These are phyloP conservation scores for Claviceps sp. DNA, from an alignment of 2,329 filamentous ascomycete genomes.

Conservation along the genomic window DNA sequence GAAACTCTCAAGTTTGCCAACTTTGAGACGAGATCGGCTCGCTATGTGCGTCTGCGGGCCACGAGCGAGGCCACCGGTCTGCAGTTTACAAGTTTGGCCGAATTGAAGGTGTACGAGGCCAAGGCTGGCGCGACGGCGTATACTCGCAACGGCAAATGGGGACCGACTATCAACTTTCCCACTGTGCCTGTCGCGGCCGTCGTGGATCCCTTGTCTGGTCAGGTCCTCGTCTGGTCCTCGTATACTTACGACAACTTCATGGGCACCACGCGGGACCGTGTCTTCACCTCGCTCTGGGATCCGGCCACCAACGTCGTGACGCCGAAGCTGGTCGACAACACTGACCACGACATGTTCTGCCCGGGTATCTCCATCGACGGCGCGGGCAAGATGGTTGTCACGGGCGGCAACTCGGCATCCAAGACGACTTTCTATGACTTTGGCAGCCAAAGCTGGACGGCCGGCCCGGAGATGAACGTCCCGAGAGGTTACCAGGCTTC, in stretches of 20 bases:
- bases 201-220: slow-evolving; percentile 4
- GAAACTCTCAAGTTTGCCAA: slow-evolving; percentile 17
- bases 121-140: slow-evolving; percentile 12
- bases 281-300: slow-evolving; percentile 10
- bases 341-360: slow-evolving; percentile 42
- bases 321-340: slow-evolving; percentile 22
- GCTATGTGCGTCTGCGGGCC: slow-evolving; percentile 17
- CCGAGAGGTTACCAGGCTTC: slow-evolving; percentile 40
- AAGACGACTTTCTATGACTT: slow-evolving; percentile 36
- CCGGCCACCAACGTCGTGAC: slow-evolving; percentile 10
- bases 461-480: slow-evolving; percentile 28
- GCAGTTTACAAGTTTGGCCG: slow-evolving; percentile 19
- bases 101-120: slow-evolving; percentile 18
- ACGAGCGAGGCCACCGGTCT: slow-evolving; percentile 17
- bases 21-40: slow-evolving; percentile 16
- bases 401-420: slow-evolving; percentile 35
- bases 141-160: slow-evolving; percentile 17
- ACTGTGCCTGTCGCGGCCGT: slow-evolving; percentile 17
- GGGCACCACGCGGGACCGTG: slow-evolving; percentile 5
- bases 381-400: slow-evolving; percentile 36
- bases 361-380: slow-evolving; percentile 31
- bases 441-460: slow-evolving; percentile 22
- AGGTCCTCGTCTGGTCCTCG: slow-evolving; percentile 6
- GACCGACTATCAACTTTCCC: slow-evolving; percentile 21
- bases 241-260: slow-evolving; percentile 7